phyloP scores from a whole-genome alignment of 1,284 basidiomycete species.

The Erythrobasidium hasegawianum region DNA sequence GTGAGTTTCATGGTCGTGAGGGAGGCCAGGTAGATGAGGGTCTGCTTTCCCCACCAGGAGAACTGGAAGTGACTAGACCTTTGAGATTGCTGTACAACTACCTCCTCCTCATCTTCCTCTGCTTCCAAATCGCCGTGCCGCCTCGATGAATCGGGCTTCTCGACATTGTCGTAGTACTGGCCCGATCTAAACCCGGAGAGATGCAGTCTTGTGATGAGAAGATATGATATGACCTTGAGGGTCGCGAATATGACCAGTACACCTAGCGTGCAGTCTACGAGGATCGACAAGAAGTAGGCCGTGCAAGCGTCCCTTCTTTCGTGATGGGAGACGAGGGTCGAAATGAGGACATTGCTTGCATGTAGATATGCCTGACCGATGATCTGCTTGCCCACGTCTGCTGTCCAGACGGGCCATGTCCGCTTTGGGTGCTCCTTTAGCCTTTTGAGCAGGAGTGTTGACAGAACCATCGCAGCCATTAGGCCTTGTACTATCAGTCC shows the following conservation, averaged over 20 bases:
- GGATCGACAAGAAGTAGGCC: constrained; percentile 84
- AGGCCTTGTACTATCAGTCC: constrained; percentile 50
- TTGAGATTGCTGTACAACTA: neutral
- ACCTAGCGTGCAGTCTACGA: constrained; percentile 90
- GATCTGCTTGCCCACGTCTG: constrained; percentile 87
- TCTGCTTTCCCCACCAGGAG: constrained; percentile 74
- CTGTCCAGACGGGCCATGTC: constrained; percentile 89
- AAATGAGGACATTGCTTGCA: constrained; percentile 75
- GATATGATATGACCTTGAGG: constrained; percentile 64
- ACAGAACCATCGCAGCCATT: constrained; percentile 82
- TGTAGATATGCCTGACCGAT: constrained; percentile 88
- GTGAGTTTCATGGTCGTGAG: constrained; percentile 86
- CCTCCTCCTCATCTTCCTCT: constrained; percentile 2
- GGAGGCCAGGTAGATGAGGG: constrained; percentile 75
- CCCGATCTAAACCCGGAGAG: constrained; percentile 79
- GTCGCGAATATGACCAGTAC: constrained; percentile 78
- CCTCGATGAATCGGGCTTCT: neutral
- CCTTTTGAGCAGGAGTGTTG: constrained; percentile 80
- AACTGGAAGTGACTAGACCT: constrained; percentile 42
- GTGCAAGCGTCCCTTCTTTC: constrained; percentile 68
- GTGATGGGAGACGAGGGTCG: constrained; percentile 60
- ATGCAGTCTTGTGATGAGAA: constrained; percentile 63
- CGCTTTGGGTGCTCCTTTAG: constrained; percentile 78
- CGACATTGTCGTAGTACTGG: constrained; percentile 57
- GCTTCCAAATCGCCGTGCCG: neutral